phyloP scores from a whole-genome alignment of 1,284 basidiomycete genomes.

The Mycosarcoma mackinlayi region DNA sequence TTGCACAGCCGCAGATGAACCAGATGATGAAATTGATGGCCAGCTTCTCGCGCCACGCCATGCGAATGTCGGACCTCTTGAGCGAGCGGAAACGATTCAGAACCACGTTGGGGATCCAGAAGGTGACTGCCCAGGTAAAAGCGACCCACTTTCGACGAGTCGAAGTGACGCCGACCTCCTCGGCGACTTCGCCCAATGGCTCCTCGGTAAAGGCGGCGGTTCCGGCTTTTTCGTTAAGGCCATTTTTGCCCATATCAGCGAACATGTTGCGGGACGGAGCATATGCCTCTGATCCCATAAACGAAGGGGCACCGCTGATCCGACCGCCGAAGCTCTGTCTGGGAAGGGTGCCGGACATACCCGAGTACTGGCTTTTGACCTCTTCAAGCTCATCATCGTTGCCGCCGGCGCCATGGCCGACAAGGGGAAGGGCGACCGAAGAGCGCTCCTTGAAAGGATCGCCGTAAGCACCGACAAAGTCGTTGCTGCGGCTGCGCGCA shows the following conservation, averaged over 20 bases:
- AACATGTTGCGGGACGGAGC: conserved; percentile 96
- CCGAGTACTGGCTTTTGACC: conserved; percentile 54
- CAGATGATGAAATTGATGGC: conserved; percentile 93
- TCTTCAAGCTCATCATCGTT: conserved; percentile 50
- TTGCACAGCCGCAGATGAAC: conserved; percentile 85
- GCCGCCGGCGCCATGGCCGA: conserved; percentile 68
- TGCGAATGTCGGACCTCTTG: conserved; percentile 91
- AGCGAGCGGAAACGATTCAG: conserved; percentile 82
- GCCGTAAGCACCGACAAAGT: conserved; percentile 62
- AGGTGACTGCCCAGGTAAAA: conserved; percentile 89
- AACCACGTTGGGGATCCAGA: conserved; percentile 83
- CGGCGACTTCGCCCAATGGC: conserved; percentile 76
- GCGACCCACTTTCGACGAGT: conserved; percentile 87
- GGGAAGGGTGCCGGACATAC: conserved; percentile 32
- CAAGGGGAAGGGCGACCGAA: conserved; percentile 74
- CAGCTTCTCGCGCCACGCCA: conserved; percentile 97
- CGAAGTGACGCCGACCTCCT: conserved; percentile 83
- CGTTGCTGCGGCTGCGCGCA: conserved; percentile 69
- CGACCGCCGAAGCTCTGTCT: conserved; percentile 43
- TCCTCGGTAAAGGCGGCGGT: conserved; percentile 52
- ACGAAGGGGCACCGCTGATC: conserved; percentile 41
- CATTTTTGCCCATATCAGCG: conserved; percentile 74
- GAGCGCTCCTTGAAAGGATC: conserved; percentile 67
- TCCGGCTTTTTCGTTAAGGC: conserved; percentile 66
- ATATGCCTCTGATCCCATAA: conserved; percentile 71